A percentile compares a stretch with the other conserved stretches of the same genome.
Conservation (phyloP, 1,139 yeast species). For the Yamadazyma membranifaciens region DNA sequence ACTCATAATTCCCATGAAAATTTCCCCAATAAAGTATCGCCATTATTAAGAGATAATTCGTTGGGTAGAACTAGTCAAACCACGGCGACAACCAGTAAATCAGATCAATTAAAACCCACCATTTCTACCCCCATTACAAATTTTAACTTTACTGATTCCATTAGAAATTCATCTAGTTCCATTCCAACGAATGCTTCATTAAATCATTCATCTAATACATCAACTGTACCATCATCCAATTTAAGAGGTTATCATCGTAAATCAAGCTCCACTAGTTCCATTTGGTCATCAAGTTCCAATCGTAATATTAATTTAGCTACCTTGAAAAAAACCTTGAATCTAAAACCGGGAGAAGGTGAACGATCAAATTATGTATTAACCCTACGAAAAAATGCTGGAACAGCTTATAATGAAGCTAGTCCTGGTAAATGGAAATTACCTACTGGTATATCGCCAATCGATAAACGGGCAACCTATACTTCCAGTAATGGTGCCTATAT, state of each 20-base stretch:
- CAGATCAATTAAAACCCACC: constrained; percentile 13
- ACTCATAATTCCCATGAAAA: neutral
- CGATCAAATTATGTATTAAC: constrained; percentile 54
- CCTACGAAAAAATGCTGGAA: constrained; percentile 51
- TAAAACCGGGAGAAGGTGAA: constrained; percentile 52
- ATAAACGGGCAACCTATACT: constrained; percentile 27
- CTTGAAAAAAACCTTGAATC: constrained; percentile 33
- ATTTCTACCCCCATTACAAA: constrained; percentile 18
- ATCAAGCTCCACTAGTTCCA: constrained; percentile 35
- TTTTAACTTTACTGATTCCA: constrained; percentile 9
- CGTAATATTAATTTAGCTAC: constrained; percentile 39
- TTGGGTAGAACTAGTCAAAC: constrained; percentile 10
- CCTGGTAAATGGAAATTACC: constrained; percentile 64
- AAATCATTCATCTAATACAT: neutral
- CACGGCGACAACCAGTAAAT: constrained; percentile 11
- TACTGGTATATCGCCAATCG: constrained; percentile 55
- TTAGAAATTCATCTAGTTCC: constrained; percentile 6
- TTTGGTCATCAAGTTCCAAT: constrained; percentile 33
- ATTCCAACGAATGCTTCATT: neutral
- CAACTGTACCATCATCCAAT: constrained; percentile 1
- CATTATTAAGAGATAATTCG: constrained; percentile 2
- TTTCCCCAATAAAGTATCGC: neutral
- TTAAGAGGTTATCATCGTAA: constrained; percentile 10
- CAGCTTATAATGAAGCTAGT: constrained; percentile 55
- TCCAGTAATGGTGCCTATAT: constrained; percentile 31